These are phyloP conservation scores for Uncinocarpus reesii DNA, from an alignment of 2,329 filamentous ascomycete species.

Conservation along the genomic window DNA sequence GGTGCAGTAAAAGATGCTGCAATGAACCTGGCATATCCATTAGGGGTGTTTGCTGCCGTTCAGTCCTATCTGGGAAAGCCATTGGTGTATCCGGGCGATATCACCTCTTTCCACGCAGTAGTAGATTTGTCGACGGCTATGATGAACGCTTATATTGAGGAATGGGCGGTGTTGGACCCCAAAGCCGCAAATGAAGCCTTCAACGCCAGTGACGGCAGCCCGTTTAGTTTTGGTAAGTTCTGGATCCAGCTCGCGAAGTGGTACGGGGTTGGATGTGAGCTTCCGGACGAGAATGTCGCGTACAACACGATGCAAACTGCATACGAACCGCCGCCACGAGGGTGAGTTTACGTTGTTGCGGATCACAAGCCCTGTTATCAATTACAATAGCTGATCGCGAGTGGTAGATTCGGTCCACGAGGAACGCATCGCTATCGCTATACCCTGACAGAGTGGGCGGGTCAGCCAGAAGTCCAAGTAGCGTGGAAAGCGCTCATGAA, in stretches of 20 bases:
- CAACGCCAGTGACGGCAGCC: slow-evolving; percentile 23
- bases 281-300: slow-evolving; percentile 15
- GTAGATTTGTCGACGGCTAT: slow-evolving; percentile 19
- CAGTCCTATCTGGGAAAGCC: slow-evolving; percentile 18
- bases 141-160: slow-evolving; percentile 21
- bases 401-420: slow-evolving; percentile 36
- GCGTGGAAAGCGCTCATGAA: slow-evolving; percentile 40
- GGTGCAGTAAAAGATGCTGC: slow-evolving; percentile 22
- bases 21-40: slow-evolving; percentile 21
- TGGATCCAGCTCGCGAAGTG: slow-evolving; percentile 23
- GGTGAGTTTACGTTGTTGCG: slow-evolving; percentile 13
- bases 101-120: slow-evolving; percentile 18
- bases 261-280: slow-evolving; percentile 20
- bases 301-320: slow-evolving; percentile 11
- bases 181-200: slow-evolving; percentile 22
- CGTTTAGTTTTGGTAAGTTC: slow-evolving; percentile 21
- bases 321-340: slow-evolving; percentile 16
- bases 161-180: slow-evolving; percentile 24
- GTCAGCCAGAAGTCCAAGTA: slow-evolving; percentile 33
- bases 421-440: slow-evolving; percentile 33
- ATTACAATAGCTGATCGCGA: not conserved
- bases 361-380: not conserved
- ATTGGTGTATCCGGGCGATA: slow-evolving; percentile 20
- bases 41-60: slow-evolving; percentile 21
- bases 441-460: slow-evolving; percentile 40